phyloP scores from a whole-genome alignment of 83 land plant genomes.

The Isoetes engelmannii region DNA sequence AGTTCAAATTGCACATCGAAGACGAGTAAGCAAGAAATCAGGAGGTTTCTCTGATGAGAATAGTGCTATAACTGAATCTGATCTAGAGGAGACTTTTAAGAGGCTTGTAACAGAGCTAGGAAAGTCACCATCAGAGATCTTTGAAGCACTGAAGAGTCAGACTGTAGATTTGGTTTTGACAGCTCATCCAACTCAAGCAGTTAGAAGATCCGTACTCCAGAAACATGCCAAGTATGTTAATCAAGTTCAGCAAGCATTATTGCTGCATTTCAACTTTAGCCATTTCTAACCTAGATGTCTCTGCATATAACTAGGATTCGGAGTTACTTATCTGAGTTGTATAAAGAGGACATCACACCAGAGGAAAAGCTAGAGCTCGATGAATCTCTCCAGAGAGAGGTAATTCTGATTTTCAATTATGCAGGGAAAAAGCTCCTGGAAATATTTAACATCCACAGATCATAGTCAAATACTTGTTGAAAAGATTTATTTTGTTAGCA shows the following conservation, averaged over 20 bases:
- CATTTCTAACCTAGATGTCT: too few relatives aligned
- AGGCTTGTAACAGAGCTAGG: constrained; percentile 56
- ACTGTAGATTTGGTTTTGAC: constrained; percentile 87
- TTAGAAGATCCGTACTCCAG: constrained; percentile 78
- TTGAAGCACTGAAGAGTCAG: constrained; percentile 85
- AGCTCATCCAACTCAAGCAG: constrained; percentile 89
- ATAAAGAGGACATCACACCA: constrained; percentile 82
- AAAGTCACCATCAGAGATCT: constrained; percentile 70
- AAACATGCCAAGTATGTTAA: constrained; percentile 64
- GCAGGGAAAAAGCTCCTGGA: too few relatives aligned
- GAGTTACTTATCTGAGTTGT: constrained; percentile 63
- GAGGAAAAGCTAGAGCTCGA: constrained; percentile 93
- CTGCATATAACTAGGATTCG: constrained; percentile 47
- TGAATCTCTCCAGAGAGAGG: constrained; percentile 88
- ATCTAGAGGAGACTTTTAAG: constrained; percentile 77
- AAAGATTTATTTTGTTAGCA: too few relatives aligned
- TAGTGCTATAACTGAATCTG: constrained; percentile 79
- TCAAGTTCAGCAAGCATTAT: background rate
- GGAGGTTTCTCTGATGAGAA: constrained; percentile 77
- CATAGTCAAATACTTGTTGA: too few relatives aligned
- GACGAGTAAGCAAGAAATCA: constrained; percentile 48
- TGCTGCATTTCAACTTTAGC: background rate
- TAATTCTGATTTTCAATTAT: constrained; percentile 14
- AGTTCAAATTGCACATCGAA: constrained; percentile 81
- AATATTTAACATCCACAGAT: too few relatives aligned